Evolutionary conservation across 495 filamentous ascomycete genomes (phyloP), one percentile per base, ranked within the genome.

Genomic region (Xylaria intraflava): DNA sequence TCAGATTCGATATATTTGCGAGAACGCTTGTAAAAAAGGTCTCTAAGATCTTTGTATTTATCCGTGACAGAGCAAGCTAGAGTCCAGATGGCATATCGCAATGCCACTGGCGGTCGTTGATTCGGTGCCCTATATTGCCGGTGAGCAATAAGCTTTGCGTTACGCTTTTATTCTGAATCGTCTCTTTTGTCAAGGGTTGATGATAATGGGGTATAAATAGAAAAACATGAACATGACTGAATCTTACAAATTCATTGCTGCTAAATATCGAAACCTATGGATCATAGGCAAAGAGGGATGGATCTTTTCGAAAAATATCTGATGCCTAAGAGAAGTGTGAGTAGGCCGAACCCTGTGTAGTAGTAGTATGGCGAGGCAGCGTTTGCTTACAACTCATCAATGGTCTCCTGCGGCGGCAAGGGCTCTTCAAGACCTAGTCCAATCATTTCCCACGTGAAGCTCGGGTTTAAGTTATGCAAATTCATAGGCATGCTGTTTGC

Each of bases 71-170:
- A 84, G 31, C 90, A 89, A 23, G 93, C 90, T 53, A 90, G 74
- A 46, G 83, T 86, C 93, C 93, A 98, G 71, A 96, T 93, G 27
- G 86, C 88, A 70, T 98, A 98, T 40, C 94, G 86, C 29, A 98
- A 73, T 54, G 84, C 87, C 2, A 96, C 83, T 5, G 92, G 91
- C 14, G 93, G 93, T 42, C 93, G 83, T 71, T 90, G 85, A 52
- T 82, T 83, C 6, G 90, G 90, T 17, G 90, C 81, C 40, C 78
- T 81, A 54, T 16, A 20, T 8, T 12, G 26, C 40, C 30, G 19
- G 61, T 71, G 38, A 72, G 62, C 36, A 51, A 35, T 17, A 24
- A 49, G 22, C 24, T 39, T 29, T 31, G 16, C 23, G 29, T 24
- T 16, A 24, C 23, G 4, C 17, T 12, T 24, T 43, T 1, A 24